phyloP scores from a whole-genome alignment of 2,329 filamentous ascomycete species.

The Lasiodiplodia theobromae region DNA sequence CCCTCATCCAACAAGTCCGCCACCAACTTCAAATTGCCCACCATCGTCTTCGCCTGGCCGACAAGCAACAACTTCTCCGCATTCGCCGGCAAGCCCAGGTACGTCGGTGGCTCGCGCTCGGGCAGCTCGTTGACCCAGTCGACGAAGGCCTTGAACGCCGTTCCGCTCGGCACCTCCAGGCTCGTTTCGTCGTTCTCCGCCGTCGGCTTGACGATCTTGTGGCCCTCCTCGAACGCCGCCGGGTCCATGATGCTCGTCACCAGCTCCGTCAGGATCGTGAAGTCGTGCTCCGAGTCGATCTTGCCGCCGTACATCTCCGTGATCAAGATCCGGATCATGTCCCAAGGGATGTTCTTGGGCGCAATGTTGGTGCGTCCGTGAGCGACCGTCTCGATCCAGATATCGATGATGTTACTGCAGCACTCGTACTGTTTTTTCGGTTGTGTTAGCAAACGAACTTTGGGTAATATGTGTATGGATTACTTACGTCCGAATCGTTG shows the following conservation, averaged over 20 bases:
- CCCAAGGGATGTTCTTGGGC: conserved; percentile 93
- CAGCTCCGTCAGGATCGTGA: conserved; percentile 73
- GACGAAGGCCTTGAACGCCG: conserved; percentile 84
- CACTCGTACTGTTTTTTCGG: conserved; percentile 74
- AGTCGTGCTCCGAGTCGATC: conserved; percentile 90
- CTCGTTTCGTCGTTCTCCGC: conserved; percentile 40
- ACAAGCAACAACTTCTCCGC: conserved; percentile 95
- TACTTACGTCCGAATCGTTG: conserved; percentile 81
- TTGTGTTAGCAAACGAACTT: no score
- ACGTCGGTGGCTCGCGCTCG: conserved; percentile 94
- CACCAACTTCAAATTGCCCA: conserved; percentile 83
- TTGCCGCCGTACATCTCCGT: conserved; percentile 98
- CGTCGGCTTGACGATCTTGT: conserved; percentile 80
- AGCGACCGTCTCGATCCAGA: conserved; percentile 85
- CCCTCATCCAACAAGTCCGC: conserved; percentile 91
- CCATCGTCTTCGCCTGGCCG: conserved; percentile 83
- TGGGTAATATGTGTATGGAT: no score
- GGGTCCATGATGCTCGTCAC: conserved; percentile 83
- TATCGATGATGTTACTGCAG: conserved; percentile 93
- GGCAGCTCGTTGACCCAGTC: conserved; percentile 90
- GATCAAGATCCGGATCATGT: conserved; percentile 88
- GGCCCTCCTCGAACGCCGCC: conserved; percentile 88
- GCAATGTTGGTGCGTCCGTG: conserved; percentile 90
- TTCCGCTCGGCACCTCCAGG: conserved; percentile 79
- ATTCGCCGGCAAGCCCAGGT: conserved; percentile 90